Base-by-base conservation (phyloP, 1,284 basidiomycete species). In the Pholiota adiposa region DNA sequence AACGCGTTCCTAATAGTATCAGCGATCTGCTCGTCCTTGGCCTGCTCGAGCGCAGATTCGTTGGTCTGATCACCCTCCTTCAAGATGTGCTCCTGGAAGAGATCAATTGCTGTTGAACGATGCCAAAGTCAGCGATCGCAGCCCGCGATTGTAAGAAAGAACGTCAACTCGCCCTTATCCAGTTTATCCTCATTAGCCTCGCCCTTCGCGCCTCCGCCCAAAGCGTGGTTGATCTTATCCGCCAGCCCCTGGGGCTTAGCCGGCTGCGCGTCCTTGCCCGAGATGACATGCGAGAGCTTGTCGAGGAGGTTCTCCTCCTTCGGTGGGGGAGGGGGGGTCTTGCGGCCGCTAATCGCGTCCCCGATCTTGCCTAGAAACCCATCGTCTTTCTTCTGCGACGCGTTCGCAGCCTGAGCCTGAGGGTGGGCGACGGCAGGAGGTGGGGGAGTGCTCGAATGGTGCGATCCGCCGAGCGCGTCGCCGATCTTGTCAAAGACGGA, bases 41-140 rank as follows among this genome's bases (percentile, higher is more conserved):
- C 65, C 58, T 79, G 77, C 63, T 79, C 79, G 7, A 76, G 5
- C 1, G 75, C 75, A 7, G 71, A 72, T 64, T 80, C 79, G 62
- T 79, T 67, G 31, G 69, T 60, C 65, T 80, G 78, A 23, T 70
- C 63, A 25, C 77, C 78, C 60, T 77, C 65, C 52, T 70, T 69
- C 18, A 80, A 61, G 27, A 80, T 65, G 56, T 79, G 74, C 61
- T 79, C 73, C 63, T 80, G 78, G 44, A 78, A 70, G 51, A 77
- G 73, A 60, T 80, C 77, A 61, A 79, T 74, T 12, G 74, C 77
- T 78, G 50, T 57, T 33, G 33, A 33, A 34, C 18, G 23, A 21
- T 27, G 31, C 5, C 33, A 58, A 18, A 16, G 11, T 34, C 14
- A 36, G 21, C n/a, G n/a, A n/a, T n/a, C n/a, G n/a, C n/a, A n/a